Evolutionary conservation across 306 rosid genomes (phyloP).

Genomic region (Ormosia emarginata): DNA sequence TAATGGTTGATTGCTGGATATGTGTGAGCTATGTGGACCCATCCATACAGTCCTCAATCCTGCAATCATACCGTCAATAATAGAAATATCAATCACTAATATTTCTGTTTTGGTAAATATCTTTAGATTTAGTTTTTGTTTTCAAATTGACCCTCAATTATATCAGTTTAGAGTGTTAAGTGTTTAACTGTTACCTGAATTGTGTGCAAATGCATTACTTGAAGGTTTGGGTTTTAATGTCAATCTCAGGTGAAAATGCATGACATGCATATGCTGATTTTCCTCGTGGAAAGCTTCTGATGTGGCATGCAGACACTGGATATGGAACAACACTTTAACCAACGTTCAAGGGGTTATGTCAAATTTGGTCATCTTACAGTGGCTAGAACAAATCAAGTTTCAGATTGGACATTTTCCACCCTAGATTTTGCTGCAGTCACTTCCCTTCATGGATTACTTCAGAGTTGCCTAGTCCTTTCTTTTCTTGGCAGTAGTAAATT

Average conservation of each 20-base stretch:
- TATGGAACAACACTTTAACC: conserved; percentile 18
- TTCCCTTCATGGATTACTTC: background rate
- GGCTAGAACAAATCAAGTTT: background rate
- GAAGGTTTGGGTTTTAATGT: conserved; percentile 16
- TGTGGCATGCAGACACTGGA: conserved; percentile 29
- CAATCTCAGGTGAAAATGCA: conserved; percentile 35
- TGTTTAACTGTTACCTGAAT: background rate
- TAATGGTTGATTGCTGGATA: background rate
- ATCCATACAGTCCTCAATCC: background rate
- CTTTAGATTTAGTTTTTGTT: background rate
- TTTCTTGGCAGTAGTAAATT: conserved; percentile 30
- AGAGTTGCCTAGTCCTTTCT: conserved; percentile 28
- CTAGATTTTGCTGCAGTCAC: conserved; percentile 29
- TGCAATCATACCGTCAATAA: background rate
- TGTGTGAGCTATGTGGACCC: background rate
- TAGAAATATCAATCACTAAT: background rate
- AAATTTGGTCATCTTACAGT: conserved; percentile 11
- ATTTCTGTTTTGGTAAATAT: background rate
- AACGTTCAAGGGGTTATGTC: conserved; percentile 26
- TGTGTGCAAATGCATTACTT: conserved; percentile 1
- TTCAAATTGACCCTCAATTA: background rate
- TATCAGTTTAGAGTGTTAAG: background rate
- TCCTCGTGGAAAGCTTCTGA: conserved; percentile 23
- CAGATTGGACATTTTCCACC: conserved; percentile 29
- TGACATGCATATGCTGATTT: conserved; percentile 21